Evolutionary conservation across 805 yeast species (phyloP).

Genomic region (Nakazawaea anatomiae): DNA sequence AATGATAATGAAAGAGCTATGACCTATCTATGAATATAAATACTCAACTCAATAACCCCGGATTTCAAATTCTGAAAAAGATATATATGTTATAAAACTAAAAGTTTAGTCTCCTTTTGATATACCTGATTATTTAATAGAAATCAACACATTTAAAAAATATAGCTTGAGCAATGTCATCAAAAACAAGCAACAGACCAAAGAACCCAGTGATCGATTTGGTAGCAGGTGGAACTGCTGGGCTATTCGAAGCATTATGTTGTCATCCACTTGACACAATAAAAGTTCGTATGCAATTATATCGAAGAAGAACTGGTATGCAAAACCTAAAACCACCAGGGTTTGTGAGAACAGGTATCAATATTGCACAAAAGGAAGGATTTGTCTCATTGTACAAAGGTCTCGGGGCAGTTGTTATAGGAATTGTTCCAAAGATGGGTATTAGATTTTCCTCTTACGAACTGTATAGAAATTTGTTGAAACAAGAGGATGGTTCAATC

Average conservation of each 20-base stretch:
- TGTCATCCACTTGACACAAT: conserved; percentile 98
- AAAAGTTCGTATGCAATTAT: conserved; percentile 94
- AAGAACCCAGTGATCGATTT: conserved; percentile 54
- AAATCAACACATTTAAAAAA: no score
- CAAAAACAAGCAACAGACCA: conserved; percentile 12
- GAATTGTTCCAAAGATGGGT: conserved; percentile 98
- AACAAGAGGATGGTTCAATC: conserved; percentile 54
- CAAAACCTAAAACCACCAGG: conserved; percentile 67
- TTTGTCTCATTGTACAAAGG: conserved; percentile 89
- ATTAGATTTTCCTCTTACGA: conserved; percentile 94
- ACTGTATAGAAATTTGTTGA: conserved; percentile 68
- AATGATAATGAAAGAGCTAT: background rate
- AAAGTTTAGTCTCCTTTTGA: no score
- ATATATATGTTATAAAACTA: background rate
- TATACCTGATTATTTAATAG: no score
- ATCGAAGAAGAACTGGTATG: conserved; percentile 43
- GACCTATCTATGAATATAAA: background rate
- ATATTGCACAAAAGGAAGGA: conserved; percentile 75
- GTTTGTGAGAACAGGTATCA: conserved; percentile 72
- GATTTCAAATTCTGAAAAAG: background rate
- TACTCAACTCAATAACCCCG: background rate
- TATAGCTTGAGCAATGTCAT: background rate
- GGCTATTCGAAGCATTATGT: conserved; percentile 92
- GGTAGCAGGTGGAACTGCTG: conserved; percentile 95
- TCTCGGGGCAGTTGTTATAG: conserved; percentile 93